Evolutionary conservation across 495 filamentous ascomycete species (phyloP).

Genomic region (Immersiella caudata): DNA sequence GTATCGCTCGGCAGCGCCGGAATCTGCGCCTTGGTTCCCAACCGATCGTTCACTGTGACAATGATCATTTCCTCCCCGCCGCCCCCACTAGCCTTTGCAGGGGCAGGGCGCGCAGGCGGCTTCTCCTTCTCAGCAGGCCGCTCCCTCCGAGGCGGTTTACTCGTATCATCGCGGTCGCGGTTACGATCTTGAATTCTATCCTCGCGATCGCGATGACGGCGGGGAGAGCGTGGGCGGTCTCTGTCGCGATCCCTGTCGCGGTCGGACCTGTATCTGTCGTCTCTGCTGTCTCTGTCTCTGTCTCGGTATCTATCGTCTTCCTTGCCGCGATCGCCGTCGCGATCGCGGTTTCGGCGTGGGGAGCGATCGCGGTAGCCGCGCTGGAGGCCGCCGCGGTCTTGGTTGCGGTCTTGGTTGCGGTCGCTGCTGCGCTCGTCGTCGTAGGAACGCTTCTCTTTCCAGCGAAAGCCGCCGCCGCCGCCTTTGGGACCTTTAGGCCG

Average conservation of each 20-base stretch:
- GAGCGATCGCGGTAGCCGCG: conserved; percentile 60
- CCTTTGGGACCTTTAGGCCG: conserved; percentile 45
- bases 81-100: conserved; percentile 21
- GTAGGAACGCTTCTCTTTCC: conserved; percentile 65
- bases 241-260: conserved; percentile 20
- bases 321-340: conserved; percentile 34
- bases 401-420: conserved; percentile 46
- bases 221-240: conserved; percentile 37
- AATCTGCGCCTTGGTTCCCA: conserved; percentile 88
- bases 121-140: not conserved
- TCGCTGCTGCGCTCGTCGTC: conserved; percentile 51
- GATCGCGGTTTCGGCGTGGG: conserved; percentile 43
- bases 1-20: conserved; percentile 81
- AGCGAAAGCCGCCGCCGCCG: conserved; percentile 61
- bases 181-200: conserved; percentile 27
- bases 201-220: conserved; percentile 18
- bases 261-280: conserved; percentile 11
- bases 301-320: conserved; percentile 25
- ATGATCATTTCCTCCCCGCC: conserved; percentile 80
- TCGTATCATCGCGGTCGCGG: conserved; percentile 30
- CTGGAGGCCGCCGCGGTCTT: conserved; percentile 38
- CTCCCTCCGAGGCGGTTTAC: conserved; percentile 26
- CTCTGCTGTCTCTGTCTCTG: conserved; percentile 22
- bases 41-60: conserved; percentile 86
- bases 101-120: conserved; percentile 24